phyloP scores from a whole-genome alignment of 805 yeast genomes.

The Lachancea meyersii region DNA sequence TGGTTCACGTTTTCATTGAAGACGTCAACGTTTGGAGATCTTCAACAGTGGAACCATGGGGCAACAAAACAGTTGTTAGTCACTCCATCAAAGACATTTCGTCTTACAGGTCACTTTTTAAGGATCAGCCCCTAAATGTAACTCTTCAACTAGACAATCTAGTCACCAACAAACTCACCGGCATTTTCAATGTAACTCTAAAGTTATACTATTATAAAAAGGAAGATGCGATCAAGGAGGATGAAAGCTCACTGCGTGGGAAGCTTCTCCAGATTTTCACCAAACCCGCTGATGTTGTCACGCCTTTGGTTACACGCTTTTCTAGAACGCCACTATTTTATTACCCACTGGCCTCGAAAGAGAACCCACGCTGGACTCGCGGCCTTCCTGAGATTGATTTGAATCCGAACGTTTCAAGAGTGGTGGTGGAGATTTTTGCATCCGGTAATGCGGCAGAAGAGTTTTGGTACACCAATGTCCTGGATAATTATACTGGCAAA shows the following conservation, averaged over 20 bases:
- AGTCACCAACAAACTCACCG: slow-evolving; percentile 48
- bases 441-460: slow-evolving; percentile 79
- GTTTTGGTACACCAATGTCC: slow-evolving; percentile 66
- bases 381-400: slow-evolving; percentile 7
- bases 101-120: slow-evolving; percentile 46
- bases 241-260: slow-evolving; percentile 2
- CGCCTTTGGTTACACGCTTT: slow-evolving; percentile 19
- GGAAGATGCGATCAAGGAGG: neutral
- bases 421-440: slow-evolving; percentile 49
- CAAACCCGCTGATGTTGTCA: slow-evolving; percentile 6
- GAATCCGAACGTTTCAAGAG: slow-evolving; percentile 4
- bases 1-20: slow-evolving; percentile 55
- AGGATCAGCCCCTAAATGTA: slow-evolving; percentile 33
- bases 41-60: slow-evolving; percentile 72
- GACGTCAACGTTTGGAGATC: slow-evolving; percentile 76
- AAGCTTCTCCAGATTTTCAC: slow-evolving; percentile 7
- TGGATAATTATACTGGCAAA: slow-evolving; percentile 42
- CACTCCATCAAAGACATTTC: slow-evolving; percentile 59
- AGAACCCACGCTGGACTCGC: slow-evolving; percentile 23
- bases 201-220: slow-evolving; percentile 43
- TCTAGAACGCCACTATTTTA: slow-evolving; percentile 41
- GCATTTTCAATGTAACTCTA: slow-evolving; percentile 51
- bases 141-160: slow-evolving; percentile 63
- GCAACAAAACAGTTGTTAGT: slow-evolving; percentile 42
- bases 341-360: slow-evolving; percentile 38